These are phyloP conservation scores for Kwoniella mangroviensis DNA, from an alignment of 768 basidiomycete genomes.

Conservation along the genomic window DNA sequence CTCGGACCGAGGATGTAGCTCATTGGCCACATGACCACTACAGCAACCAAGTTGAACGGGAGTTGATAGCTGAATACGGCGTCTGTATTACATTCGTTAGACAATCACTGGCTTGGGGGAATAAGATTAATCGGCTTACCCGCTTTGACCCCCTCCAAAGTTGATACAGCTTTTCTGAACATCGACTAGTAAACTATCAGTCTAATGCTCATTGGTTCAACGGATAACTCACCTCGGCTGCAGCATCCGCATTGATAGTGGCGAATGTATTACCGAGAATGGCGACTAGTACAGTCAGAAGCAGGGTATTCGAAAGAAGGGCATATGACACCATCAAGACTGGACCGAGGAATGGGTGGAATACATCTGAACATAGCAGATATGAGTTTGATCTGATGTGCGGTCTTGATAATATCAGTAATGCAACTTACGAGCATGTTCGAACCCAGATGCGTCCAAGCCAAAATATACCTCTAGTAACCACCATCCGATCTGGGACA, in stretches of 20 bases:
- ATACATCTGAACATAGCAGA: slow-evolving; percentile 62
- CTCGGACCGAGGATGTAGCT: slow-evolving; percentile 85
- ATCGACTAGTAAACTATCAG: slow-evolving; percentile 68
- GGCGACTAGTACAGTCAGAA: slow-evolving; percentile 68
- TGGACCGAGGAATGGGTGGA: slow-evolving; percentile 88
- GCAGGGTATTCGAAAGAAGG: slow-evolving; percentile 85
- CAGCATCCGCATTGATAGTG: slow-evolving; percentile 88
- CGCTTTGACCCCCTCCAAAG: slow-evolving; percentile 78
- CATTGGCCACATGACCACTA: slow-evolving; percentile 83
- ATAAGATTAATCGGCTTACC: slow-evolving; percentile 25
- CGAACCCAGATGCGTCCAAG: slow-evolving; percentile 89
- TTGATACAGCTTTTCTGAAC: slow-evolving; percentile 91
- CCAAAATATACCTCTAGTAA: slow-evolving; percentile 87
- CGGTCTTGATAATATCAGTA: background rate
- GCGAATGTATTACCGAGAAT: slow-evolving; percentile 96
- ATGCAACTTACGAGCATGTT: slow-evolving; percentile 69
- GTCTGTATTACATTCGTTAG: slow-evolving; percentile 60
- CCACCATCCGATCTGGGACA: slow-evolving; percentile 84
- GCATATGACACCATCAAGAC: slow-evolving; percentile 77
- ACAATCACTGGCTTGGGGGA: background rate
- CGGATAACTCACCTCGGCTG: slow-evolving; percentile 70
- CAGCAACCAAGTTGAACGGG: slow-evolving; percentile 85
- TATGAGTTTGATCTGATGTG: background rate
- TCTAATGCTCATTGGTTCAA: too few species aligned
- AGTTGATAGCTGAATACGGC: slow-evolving; percentile 92